These are phyloP conservation scores for Iris macrosiphon DNA, from an alignment of 106 monocot species.

Conservation along the genomic window DNA sequence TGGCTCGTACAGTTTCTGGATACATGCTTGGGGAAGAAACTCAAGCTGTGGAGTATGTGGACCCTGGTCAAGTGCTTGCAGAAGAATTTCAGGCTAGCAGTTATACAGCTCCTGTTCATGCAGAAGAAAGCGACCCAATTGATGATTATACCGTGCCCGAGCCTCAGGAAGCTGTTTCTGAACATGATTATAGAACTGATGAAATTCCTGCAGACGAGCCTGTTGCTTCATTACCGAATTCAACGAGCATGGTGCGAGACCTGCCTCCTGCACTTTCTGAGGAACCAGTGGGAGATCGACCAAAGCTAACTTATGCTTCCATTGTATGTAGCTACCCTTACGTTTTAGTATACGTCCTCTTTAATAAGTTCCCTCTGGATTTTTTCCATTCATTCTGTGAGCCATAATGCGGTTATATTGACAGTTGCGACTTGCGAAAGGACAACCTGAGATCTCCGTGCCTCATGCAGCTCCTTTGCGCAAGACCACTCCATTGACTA, in stretches of 20 bases:
- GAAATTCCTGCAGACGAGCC: constrained; percentile 34
- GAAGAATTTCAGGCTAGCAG: constrained; percentile 23
- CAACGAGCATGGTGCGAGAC: constrained; percentile 8
- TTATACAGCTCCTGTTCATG: constrained; percentile 11
- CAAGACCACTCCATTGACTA: constrained; percentile 16
- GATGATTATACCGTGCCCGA: constrained; percentile 47
- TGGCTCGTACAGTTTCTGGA: constrained; percentile 19
- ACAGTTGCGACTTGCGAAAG: constrained; percentile 54
- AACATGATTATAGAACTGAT: constrained; percentile 24
- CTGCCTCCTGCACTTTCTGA: constrained; percentile 7
- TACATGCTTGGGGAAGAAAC: constrained; percentile 25
- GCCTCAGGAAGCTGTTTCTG: constrained; percentile 8
- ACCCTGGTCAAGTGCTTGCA: constrained; percentile 13
- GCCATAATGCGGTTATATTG: not conserved
- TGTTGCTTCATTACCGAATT: constrained; percentile 23
- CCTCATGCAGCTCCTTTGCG: constrained; percentile 14
- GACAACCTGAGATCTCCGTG: constrained; percentile 16
- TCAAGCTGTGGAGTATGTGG: constrained; percentile 10
- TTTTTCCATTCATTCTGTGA: not conserved
- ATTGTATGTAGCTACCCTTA: constrained; percentile 40
- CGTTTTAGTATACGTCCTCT: not conserved
- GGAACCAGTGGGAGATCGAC: constrained; percentile 43
- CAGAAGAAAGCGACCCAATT: constrained; percentile 30
- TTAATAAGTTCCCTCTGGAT: not conserved
- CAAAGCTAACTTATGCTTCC: constrained; percentile 79